Base-by-base conservation (phyloP, 2,329 filamentous ascomycete genomes). In the Xylariaceae sp. region DNA sequence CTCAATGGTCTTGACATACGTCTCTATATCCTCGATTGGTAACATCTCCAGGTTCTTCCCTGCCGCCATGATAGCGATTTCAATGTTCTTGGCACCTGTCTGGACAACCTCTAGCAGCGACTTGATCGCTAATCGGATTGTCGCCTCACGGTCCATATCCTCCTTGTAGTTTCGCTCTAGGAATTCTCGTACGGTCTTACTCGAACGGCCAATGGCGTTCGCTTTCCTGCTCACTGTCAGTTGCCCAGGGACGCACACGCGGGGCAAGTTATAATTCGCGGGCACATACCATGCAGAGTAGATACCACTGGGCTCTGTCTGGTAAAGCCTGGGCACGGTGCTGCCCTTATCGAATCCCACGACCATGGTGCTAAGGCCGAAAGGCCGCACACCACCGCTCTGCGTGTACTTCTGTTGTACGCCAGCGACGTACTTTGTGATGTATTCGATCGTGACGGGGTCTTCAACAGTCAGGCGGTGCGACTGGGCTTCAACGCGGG, bases 331-430 rank as follows among this genome's bases (percentile, higher is more conserved):
- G 52, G 94, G 92, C 53, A 86, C 86, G 69, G 87, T 86, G 79
- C 91, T 92, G 65, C 89, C 89, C 65, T 91, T 89, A 76, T 99
- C 94, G 70, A 99, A 99, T n/a, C 94, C 94, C 60, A 99, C 92
- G 65, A 99, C 91, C 71, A 99, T 79, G 41, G 92, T 97, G 78
- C 91, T 96, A 73, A 99, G 96, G 60, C 94, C 94, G 70, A 99
- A 99, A n/a, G 94, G 94, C 68, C 94, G 81, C 51, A 99, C 94
- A 81, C 94, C 94, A 77, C 94, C 94, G 69, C 91, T 95, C 80
- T 99, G 94, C 47, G 94, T 99, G 80, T 99, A 99, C 74, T 91
- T 85, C 80, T 99, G 94, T 80, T 99, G 94, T 65, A 99, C 94
- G 54, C 92, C 89, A 51, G 94, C 94, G 61, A 99, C 88, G 69